These are phyloP conservation scores for Vachellia pachyceras DNA, from an alignment of 306 rosid species.

Conservation along the genomic window DNA sequence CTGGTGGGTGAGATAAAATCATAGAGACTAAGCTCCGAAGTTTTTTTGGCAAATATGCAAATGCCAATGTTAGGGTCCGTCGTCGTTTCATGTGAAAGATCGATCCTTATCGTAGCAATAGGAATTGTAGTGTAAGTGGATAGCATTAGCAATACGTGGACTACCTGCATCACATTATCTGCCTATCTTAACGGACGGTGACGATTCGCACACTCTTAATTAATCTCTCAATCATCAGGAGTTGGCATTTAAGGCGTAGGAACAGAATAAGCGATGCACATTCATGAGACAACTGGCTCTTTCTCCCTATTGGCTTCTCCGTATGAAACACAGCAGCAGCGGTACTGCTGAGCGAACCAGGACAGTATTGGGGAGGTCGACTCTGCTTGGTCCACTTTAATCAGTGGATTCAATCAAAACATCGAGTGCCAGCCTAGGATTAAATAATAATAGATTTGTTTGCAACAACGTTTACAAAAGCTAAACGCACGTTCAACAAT, in stretches of 20 bases:
- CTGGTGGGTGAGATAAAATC: too few species aligned
- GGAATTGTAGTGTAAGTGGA: slow-evolving; percentile 22
- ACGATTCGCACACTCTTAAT: slow-evolving; percentile 2
- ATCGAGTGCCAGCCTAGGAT: too few species aligned
- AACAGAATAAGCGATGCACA: slow-evolving; percentile 36
- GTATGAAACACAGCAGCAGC: not conserved
- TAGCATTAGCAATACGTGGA: slow-evolving; percentile 36
- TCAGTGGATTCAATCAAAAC: too few species aligned
- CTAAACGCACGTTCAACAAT: too few species aligned
- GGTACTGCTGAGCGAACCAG: slow-evolving; percentile 21
- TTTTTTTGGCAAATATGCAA: too few species aligned
- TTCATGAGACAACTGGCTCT: slow-evolving; percentile 32
- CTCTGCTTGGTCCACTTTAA: too few species aligned
- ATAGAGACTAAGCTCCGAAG: too few species aligned
- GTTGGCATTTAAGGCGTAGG: slow-evolving; percentile 26
- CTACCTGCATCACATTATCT: not conserved
- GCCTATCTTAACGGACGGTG: slow-evolving; percentile 3
- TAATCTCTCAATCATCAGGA: slow-evolving; percentile 15
- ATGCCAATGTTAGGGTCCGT: not conserved
- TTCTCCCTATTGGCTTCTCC: slow-evolving; percentile 31
- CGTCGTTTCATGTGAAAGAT: not conserved
- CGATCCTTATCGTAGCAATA: not conserved
- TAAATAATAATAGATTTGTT: too few species aligned
- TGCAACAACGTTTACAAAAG: too few species aligned
- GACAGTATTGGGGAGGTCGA: too few species aligned